phyloP scores from a whole-genome alignment of 768 basidiomycete species.

The Daedalea quercina region DNA sequence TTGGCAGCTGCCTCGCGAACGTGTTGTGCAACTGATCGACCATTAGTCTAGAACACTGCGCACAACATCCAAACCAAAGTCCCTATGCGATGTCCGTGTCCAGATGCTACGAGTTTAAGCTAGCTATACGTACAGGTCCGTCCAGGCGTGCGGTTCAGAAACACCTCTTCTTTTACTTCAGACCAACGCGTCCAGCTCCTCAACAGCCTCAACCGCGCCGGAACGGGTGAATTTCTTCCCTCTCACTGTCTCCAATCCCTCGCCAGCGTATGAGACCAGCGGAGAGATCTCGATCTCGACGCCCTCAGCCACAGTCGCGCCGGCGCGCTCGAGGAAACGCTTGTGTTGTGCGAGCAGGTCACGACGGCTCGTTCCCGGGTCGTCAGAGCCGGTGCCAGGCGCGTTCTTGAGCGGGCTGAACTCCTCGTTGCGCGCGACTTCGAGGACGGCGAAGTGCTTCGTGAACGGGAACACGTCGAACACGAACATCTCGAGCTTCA shows the following conservation, averaged over 20 bases:
- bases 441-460: constrained; percentile 74
- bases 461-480: constrained; percentile 98
- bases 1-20: too few species aligned
- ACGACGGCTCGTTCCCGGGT: constrained; percentile 83
- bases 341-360: constrained; percentile 87
- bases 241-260: constrained; percentile 74
- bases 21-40: not conserved
- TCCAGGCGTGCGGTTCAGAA: not conserved
- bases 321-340: constrained; percentile 75
- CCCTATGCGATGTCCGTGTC: not conserved
- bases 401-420: constrained; percentile 98
- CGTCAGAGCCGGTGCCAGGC: constrained; percentile 84
- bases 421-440: constrained; percentile 83
- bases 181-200: constrained; percentile 66
- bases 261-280: constrained; percentile 84
- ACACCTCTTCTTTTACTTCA: constrained; percentile 24
- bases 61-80: not conserved
- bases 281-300: constrained; percentile 92
- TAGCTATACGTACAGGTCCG: constrained; percentile 4
- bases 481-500: constrained; percentile 98
- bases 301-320: constrained; percentile 63
- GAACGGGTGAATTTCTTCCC: constrained; percentile 76
- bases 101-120: not conserved
- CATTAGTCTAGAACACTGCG: not conserved
- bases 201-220: constrained; percentile 56